Evolutionary conservation across 805 yeast genomes (phyloP), one percentile per base, ranked within the genome.

Genomic region (Starmerella bombi): DNA sequence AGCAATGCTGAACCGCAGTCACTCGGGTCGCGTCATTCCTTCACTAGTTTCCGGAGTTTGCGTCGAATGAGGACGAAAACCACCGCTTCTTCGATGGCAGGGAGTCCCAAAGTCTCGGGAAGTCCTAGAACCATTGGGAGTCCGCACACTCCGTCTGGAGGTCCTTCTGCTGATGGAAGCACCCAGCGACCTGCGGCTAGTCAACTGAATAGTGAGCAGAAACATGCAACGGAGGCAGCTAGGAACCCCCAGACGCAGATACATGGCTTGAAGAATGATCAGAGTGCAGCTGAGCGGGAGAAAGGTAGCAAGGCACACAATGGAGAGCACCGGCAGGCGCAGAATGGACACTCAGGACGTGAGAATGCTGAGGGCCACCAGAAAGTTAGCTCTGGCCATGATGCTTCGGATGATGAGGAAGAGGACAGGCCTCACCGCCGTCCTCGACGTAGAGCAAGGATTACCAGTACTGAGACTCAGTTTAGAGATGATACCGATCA

Each of bases 381-480:
- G n/a, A n/a, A n/a, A n/a, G n/a, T n/a, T n/a, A n/a, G n/a, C n/a
- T n/a, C n/a, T n/a, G n/a, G n/a, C n/a, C n/a, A n/a, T n/a, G n/a
- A n/a, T n/a, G n/a, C n/a, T n/a, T 23, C 27, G 10, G 27, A 23
- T 7, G 22, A 23, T 19, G 27, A 23, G 27, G 27, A 23, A 7
- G 27, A 23, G 12, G 27, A 12, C 7, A 23, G 12, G 27, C 27
- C 27, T 23, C 27, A 12, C 27, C 12, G 7, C 10, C 27, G 40
- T 18, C 27, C 19, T 12, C 7, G 12, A 16, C 35, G 37, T 25
- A 14, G 22, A 12, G 35, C 44, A 20, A 40, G 51, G 7, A n/a
- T 49, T 9, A 50, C 50, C 15, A 40, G 37, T 40, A 50, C 52
- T 15, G 43, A 41, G 22, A 50, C 53, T 12, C 20, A 22, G 12